Evolutionary conservation across 2,329 filamentous ascomycete genomes (phyloP).

Genomic region (Fusarium keratoplasticum): DNA sequence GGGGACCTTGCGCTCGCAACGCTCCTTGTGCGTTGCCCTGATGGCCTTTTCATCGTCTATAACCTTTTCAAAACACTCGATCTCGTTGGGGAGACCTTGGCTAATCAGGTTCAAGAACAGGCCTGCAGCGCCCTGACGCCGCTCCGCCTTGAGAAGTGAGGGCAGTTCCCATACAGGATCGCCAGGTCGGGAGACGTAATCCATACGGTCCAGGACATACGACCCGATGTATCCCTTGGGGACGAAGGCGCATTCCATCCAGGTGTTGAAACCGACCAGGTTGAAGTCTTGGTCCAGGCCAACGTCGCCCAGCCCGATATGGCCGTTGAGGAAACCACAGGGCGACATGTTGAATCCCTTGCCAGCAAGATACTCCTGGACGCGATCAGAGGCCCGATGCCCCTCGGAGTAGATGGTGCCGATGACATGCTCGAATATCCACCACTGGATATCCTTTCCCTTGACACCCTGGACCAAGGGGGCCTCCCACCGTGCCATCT

Average conservation of each 20-base stretch:
- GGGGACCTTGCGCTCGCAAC: neutral
- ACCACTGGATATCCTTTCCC: neutral
- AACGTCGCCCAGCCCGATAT: neutral
- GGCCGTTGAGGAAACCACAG: neutral
- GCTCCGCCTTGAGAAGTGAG: rapidly evolving
- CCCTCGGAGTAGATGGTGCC: neutral
- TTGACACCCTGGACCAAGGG: neutral
- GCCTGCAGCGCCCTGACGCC: neutral
- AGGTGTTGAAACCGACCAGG: neutral
- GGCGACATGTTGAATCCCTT: neutral
- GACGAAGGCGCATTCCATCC: neutral
- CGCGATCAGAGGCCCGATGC: neutral
- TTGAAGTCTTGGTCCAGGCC: neutral
- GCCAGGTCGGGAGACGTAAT: neutral
- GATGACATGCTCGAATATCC: neutral
- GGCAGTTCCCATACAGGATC: neutral
- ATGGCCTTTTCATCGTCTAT: neutral
- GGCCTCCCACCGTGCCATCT: neutral
- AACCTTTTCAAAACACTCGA: neutral
- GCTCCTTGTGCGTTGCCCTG: neutral
- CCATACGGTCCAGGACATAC: neutral
- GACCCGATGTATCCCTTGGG: neutral
- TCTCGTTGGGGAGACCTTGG: neutral
- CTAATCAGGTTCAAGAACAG: neutral
- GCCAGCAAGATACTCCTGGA: neutral